Base-by-base conservation (phyloP, 768 basidiomycete species). In the Pulveroboletus frians region DNA sequence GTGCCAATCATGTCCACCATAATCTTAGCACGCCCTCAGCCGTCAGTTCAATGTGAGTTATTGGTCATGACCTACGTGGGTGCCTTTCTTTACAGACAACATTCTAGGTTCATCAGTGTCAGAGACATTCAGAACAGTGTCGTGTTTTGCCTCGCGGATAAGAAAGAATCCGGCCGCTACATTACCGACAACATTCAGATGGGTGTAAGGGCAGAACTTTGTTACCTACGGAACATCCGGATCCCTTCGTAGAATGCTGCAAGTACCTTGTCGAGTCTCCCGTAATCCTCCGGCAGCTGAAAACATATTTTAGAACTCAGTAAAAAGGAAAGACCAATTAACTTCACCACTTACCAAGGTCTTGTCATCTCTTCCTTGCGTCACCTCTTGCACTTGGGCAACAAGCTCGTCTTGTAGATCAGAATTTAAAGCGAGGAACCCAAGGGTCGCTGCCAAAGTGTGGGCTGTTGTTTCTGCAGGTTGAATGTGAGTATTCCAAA, bases 391-490 rank as follows among this genome's bases (percentile, higher is more conserved):
- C 29, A 72, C 58, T 47, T 73, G 62, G 14, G 57, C 43, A 38
- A 66, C 63, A 15, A 64, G 58, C 20, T 70, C 64, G 4, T 70
- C 62, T 47, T 71, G 71, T 13, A 69, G 47, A 5, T 53, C 50
- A 8, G 53, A 52, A 49, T 72, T 44, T 26, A 66, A 34, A 27
- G 68, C 63, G 15, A 70, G 58, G 42, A 60, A 61, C 1, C 59
- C 71, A 30, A 69, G 52, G 4, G 67, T 65, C 4, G 66, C 70
- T 14, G 67, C 65, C 20, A 72, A 53, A 10, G 56, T 63, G 14
- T 63, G 59, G 15, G 68, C 55, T 3, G 66, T 73, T 2, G 69
- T 71, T 43, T 72, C 69, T 70, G 51, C 8, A 29, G 8, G 31
- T 14, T 6, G n/a, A 3, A 35, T 26, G 14, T 43, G 15, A 52